phyloP scores from a whole-genome alignment of 129 eudicot genomes.

The Pseudognaphalium luteoalbum region DNA sequence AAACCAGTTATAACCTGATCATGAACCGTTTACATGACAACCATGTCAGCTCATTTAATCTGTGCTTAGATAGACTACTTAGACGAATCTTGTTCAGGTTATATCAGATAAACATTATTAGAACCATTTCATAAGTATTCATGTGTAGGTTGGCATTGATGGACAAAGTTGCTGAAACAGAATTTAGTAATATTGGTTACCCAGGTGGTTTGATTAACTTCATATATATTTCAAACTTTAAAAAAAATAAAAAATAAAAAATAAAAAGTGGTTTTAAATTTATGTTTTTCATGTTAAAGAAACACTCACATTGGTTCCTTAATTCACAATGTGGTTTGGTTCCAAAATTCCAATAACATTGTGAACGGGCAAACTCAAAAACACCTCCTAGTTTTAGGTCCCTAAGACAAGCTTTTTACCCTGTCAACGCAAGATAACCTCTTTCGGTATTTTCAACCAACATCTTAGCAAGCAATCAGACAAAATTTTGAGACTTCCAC shows the following conservation, averaged over 20 bases:
- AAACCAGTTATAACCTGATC: not conserved
- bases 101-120: not conserved
- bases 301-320: no score
- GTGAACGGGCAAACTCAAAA: conserved; percentile 27
- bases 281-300: not conserved
- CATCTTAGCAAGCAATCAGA: not conserved
- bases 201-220: no score
- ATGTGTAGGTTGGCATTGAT: not conserved
- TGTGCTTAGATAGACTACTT: no score
- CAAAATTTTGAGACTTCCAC: not conserved
- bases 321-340: not conserved
- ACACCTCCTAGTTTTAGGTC: not conserved
- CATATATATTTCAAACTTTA: no score
- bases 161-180: not conserved
- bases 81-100: not conserved
- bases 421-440: not conserved
- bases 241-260: no score
- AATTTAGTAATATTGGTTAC: no score
- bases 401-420: not conserved
- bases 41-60: not conserved
- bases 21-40: no score
- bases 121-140: not conserved
- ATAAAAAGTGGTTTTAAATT: not conserved
- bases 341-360: not conserved
- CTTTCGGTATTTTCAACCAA: not conserved